A percentile compares a stretch with the other conserved stretches of the same genome.
Evolutionary conservation across 164 flowering plant genomes (phyloP).

Genomic region (Annona cherimola): DNA sequence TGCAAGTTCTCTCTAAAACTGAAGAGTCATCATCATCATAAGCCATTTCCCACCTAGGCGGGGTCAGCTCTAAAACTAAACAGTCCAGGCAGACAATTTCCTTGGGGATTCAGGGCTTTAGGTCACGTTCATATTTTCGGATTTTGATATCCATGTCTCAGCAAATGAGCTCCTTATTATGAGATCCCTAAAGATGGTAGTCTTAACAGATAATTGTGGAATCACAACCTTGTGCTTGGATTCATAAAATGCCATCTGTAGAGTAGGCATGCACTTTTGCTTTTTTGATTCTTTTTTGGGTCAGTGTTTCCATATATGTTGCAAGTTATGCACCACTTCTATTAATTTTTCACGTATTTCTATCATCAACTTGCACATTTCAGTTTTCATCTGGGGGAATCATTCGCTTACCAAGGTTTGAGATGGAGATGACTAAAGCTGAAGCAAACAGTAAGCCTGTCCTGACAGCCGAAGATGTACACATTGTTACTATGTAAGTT

Average conservation of each 20-base stretch:
- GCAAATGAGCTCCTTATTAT: no score
- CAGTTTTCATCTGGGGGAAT: conserved; percentile 91
- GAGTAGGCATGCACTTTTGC: neutral
- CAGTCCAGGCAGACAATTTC: neutral
- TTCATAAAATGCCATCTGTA: no score
- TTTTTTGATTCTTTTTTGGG: neutral
- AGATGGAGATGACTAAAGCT: conserved; percentile 85
- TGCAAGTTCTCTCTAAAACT: neutral
- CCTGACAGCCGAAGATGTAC: conserved; percentile 78
- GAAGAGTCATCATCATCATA: neutral
- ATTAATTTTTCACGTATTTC: neutral
- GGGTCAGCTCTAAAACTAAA: neutral
- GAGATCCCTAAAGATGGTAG: no score
- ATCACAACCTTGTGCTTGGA: no score
- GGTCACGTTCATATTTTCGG: neutral
- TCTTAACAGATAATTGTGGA: no score
- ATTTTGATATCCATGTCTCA: no score
- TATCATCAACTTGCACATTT: conserved; percentile 12
- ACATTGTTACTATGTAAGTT: conserved; percentile 75
- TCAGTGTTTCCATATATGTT: neutral
- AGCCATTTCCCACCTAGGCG: no score
- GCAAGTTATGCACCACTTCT: neutral
- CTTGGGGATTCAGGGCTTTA: neutral
- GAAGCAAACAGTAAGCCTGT: conserved; percentile 85
- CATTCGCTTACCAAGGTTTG: conserved; percentile 88